Evolutionary conservation across 2,329 filamentous ascomycete species (phyloP), one percentile per base, ranked within the genome.

Genomic region (Calonectria hawksworthii): DNA sequence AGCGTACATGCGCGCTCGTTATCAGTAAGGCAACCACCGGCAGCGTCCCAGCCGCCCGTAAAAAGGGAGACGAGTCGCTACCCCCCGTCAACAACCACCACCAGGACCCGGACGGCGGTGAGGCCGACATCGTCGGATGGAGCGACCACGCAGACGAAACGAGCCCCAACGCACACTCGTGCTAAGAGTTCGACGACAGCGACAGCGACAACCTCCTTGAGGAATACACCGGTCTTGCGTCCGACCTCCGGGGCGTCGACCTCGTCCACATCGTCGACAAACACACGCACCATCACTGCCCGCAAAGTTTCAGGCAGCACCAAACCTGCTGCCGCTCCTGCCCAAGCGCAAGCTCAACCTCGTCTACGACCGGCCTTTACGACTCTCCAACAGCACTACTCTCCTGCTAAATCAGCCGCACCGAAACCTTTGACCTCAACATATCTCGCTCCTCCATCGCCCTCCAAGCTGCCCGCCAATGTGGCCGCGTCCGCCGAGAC

Each of bases 321-420:
- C 68, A 79, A 73, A 59, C 73, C 75, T 5, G 65, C 76, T 47
- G 75, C 78, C 51, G 72, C 79, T 21, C 47, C 71, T 36, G 41
- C 76, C 67, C 38, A 61, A 30, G 70, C 75, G 63, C 80, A 76
- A 70, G 76, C 79, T 23, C 82, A 82, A 51, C 83, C 85, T 23
- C 83, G 85, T n/a, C 84, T 86, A 32, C 88, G 89, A 11, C 91
- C 92, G 0, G 85, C 88, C 61, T 94, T 94, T 83, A 90, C 87
- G 63, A 93, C 90, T 0, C 88, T 91, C 50, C 92, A 94, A 78
- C 92, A 94, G 78, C 92, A 94, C 84, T 94, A 91, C 85, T 93
- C 91, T 34, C 93, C 93, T 0, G 90, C 90, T 56, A 93, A 93
- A 80, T 87, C 86, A 5, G 85, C 88, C 11, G 88, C 90, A 0